phyloP scores from a whole-genome alignment of 495 filamentous ascomycete genomes.

The Trypethelium eluteriae region DNA sequence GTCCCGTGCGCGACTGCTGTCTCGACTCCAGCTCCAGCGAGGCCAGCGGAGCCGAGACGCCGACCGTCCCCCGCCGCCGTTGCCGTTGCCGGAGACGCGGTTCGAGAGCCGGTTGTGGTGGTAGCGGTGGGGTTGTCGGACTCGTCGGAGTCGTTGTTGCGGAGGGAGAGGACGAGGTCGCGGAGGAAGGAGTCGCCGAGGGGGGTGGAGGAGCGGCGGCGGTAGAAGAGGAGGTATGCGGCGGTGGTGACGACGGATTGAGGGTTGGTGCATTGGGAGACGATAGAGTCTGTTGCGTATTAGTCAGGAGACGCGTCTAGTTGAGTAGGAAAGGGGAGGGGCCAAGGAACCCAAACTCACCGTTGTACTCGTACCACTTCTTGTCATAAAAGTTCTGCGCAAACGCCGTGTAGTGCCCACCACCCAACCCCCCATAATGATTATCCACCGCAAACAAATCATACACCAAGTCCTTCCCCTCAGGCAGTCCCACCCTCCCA shows the following conservation, averaged over 20 bases:
- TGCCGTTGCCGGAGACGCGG: conserved; percentile 37
- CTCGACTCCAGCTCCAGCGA: not conserved
- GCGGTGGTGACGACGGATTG: conserved; percentile 53
- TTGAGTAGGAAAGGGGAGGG: conserved; percentile 7
- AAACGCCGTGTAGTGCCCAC: conserved; percentile 91
- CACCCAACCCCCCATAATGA: conserved; percentile 83
- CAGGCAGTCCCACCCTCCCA: conserved; percentile 64
- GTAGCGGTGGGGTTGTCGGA: conserved; percentile 39
- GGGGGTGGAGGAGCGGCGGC: conserved; percentile 65
- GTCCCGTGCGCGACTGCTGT: not conserved
- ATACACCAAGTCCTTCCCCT: conserved; percentile 74
- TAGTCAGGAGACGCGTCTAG: conserved; percentile 10
- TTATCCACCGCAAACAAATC: conserved; percentile 93
- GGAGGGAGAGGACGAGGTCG: conserved; percentile 54
- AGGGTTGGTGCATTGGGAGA: conserved; percentile 45
- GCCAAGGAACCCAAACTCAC: conserved; percentile 44
- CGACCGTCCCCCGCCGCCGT: conserved; percentile 64
- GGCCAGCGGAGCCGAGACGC: conserved; percentile 66
- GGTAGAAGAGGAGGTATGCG: conserved; percentile 94
- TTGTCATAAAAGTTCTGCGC: conserved; percentile 82
- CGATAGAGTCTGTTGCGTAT: conserved; percentile 53
- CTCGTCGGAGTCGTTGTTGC: conserved; percentile 34
- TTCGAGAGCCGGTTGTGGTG: conserved; percentile 32
- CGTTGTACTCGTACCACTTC: conserved; percentile 92
- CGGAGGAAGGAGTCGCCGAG: conserved; percentile 71